Evolutionary conservation across 345 rosid genomes (phyloP).

Genomic region (Erysimum cheiranthoides): DNA sequence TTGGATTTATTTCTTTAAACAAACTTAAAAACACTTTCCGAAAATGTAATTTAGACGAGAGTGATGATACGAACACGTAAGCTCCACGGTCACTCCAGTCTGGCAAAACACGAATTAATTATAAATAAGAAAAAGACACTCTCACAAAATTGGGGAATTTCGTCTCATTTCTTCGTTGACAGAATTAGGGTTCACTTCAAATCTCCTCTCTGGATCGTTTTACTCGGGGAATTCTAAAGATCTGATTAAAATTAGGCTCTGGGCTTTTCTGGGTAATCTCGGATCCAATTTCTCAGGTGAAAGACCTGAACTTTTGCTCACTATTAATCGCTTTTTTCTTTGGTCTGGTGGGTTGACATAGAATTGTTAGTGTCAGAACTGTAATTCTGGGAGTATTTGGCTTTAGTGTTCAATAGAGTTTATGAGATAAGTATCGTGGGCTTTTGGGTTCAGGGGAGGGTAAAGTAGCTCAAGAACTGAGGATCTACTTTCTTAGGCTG

Average conservation of each 20-base stretch:
- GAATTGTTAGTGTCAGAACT: slow-evolving; percentile 23
- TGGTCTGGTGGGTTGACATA: slow-evolving; percentile 18
- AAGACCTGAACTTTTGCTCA: slow-evolving; percentile 35
- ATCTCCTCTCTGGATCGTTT: slow-evolving; percentile 27
- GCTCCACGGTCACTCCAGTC: slow-evolving; percentile 22
- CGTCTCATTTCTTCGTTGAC: slow-evolving; percentile 41
- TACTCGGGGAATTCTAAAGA: slow-evolving; percentile 8
- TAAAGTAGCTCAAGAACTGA: slow-evolving; percentile 27
- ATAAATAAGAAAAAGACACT: slow-evolving; percentile 1
- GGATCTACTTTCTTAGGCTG: slow-evolving; percentile 24
- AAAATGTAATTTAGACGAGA: background rate
- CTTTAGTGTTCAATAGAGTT: slow-evolving; percentile 29
- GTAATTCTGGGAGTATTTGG: background rate
- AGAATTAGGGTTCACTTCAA: slow-evolving; percentile 36
- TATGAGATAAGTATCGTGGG: background rate
- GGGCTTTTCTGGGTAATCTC: slow-evolving; percentile 11
- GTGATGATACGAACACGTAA: slow-evolving; percentile 1
- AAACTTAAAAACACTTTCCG: background rate
- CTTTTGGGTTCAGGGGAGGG: slow-evolving; percentile 5
- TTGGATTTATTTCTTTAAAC: background rate
- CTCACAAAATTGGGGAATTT: background rate
- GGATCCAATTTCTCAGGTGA: slow-evolving; percentile 37
- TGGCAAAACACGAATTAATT: slow-evolving; percentile 11
- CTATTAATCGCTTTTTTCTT: slow-evolving; percentile 7
- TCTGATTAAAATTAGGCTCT: slow-evolving; percentile 28